Evolutionary conservation across 768 basidiomycete species (phyloP), one percentile per base, ranked within the genome.

Genomic region (Paxillus rubicundulus): DNA sequence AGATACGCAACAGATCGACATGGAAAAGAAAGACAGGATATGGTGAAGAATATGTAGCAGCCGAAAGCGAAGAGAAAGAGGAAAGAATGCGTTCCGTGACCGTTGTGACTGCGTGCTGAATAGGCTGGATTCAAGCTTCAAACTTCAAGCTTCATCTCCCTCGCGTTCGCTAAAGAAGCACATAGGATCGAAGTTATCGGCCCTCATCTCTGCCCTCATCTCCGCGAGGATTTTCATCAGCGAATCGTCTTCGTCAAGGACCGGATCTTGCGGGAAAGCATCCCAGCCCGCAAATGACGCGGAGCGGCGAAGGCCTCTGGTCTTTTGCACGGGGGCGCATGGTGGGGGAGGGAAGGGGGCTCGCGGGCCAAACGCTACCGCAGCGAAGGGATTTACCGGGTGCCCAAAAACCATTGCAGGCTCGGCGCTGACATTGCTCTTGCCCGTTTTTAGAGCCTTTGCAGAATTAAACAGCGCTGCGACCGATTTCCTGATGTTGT

Each of bases 261-360:
- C 24, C 20, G 7, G n/a, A 20, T 28, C 1, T 13, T 27, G 32
- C 16, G 42, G 24, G 5, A 33, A 32, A 1, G 18, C 16, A 9
- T 55, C 41, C 56, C 56, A 54, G 5, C 58, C 63, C 14, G 59
- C 57, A 12, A 56, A 61, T 30, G 68, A 67, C 38, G n/a, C 59
- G 4, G 66, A 68, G 30, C 67, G 65, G 41, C 65, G 68, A 12
- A 67, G 53, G 7, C 47, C 30, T 18, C 39, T 53, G 4, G 58
- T 47, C 12, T 16, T 36, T 41, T 30, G 34, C 5, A 0, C 33
- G 12, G 45, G 20, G 8, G 39, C 5, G 16, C 3, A 10, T 21
- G 27, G 30, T n/a, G 47, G 51, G 4, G 8, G 45, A 17, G 42
- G 24, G 8, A 50, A 42, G 10, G 50, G 54, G 10, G 62, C 33